phyloP scores from a whole-genome alignment of 2,329 filamentous ascomycete species.

The Xylariaceae sp. region DNA sequence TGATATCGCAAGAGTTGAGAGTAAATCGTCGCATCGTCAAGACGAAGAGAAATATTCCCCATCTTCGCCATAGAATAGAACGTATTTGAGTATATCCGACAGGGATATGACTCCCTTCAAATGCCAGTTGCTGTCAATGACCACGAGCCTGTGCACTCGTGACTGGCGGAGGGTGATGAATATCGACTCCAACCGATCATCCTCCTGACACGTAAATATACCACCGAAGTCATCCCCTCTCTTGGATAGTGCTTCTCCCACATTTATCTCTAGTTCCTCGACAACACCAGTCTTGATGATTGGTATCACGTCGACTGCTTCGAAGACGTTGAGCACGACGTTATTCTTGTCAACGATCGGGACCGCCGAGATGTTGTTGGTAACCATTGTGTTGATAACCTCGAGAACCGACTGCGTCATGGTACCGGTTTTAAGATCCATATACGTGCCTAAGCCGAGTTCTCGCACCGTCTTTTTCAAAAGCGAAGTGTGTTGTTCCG shows the following conservation, averaged over 20 bases:
- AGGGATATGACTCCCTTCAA: slow-evolving; percentile 87
- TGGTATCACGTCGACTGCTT: slow-evolving; percentile 94
- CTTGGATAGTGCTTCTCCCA: slow-evolving; percentile 84
- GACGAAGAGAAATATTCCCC: slow-evolving; percentile 38
- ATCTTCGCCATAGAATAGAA: slow-evolving; percentile 73
- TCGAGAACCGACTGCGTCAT: slow-evolving; percentile 93
- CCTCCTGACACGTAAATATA: slow-evolving; percentile 90
- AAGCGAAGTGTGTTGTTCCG: slow-evolving; percentile 75
- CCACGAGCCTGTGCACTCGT: slow-evolving; percentile 84
- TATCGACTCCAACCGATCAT: slow-evolving; percentile 89
- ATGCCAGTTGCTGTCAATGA: slow-evolving; percentile 83
- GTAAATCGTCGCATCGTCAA: slow-evolving; percentile 10
- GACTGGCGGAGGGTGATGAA: slow-evolving; percentile 96
- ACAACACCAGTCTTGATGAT: slow-evolving; percentile 92
- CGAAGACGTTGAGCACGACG: slow-evolving; percentile 88
- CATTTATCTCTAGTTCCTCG: slow-evolving; percentile 78
- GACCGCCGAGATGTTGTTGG: slow-evolving; percentile 88
- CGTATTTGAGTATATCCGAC: slow-evolving; percentile 94
- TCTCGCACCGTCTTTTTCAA: slow-evolving; percentile 83
- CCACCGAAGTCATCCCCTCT: slow-evolving; percentile 87
- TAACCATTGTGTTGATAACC: slow-evolving; percentile 88
- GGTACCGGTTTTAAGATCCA: slow-evolving; percentile 69
- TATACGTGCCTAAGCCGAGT: slow-evolving; percentile 79
- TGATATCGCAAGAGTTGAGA: slow-evolving; percentile 12
- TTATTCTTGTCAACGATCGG: slow-evolving; percentile 79